Evolutionary conservation across 805 yeast genomes (phyloP).

Genomic region (Tetrapisispora pingtungensis): DNA sequence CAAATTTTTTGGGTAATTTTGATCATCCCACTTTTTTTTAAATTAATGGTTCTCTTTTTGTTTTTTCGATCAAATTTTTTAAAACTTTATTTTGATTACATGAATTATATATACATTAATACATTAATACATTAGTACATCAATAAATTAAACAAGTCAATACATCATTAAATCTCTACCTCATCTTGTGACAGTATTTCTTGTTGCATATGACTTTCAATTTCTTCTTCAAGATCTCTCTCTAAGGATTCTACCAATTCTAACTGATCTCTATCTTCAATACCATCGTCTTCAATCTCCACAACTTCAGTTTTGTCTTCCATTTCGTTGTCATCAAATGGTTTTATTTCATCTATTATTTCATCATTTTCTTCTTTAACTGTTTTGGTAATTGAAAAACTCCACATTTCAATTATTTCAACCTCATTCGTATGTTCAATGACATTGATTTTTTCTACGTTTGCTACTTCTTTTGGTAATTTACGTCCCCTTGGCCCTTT

Average conservation of each 20-base stretch:
- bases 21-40: no score
- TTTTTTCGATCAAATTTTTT: no score
- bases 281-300: neutral
- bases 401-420: slow-evolving; percentile 20
- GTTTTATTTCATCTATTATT: neutral
- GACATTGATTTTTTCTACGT: slow-evolving; percentile 24
- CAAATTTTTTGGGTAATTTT: no score
- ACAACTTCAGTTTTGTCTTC: no score
- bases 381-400: slow-evolving; percentile 1
- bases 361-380: no score
- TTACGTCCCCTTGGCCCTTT: slow-evolving; percentile 69
- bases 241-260: slow-evolving; percentile 8
- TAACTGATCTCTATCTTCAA: slow-evolving; percentile 9
- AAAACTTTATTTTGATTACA: no score
- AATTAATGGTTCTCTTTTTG: no score
- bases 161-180: no score
- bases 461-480: slow-evolving; percentile 45
- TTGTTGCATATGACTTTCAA: slow-evolving; percentile 8
- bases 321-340: no score
- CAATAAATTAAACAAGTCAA: no score
- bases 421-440: slow-evolving; percentile 12
- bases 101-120: no score
- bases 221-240: slow-evolving; percentile 9
- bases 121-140: no score
- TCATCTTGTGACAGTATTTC: slow-evolving; percentile 2